phyloP scores from a whole-genome alignment of 176 grass and related monocot species.

The Poa pratensis region DNA sequence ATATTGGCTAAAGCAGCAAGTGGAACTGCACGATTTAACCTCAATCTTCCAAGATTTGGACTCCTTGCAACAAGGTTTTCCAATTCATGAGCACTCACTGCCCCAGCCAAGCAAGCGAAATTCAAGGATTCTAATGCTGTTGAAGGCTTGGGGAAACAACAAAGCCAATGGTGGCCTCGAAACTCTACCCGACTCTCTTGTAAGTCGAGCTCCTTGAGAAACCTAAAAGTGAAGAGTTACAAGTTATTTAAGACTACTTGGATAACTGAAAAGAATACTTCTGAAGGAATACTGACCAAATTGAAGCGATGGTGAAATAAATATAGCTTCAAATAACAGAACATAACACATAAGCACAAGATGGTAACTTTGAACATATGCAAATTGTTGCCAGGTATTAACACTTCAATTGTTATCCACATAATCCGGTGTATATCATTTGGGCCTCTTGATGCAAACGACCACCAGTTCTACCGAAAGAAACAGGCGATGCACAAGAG shows the following conservation, averaged over 20 bases:
- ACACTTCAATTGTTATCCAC: background rate
- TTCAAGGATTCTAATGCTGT: constrained; percentile 75
- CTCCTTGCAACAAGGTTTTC: constrained; percentile 70
- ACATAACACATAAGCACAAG: background rate
- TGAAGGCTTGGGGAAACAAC: constrained; percentile 66
- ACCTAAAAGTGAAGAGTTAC: constrained; percentile 43
- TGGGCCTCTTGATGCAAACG: background rate
- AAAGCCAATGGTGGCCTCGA: constrained; percentile 55
- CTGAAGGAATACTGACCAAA: constrained; percentile 25
- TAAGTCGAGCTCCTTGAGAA: constrained; percentile 75
- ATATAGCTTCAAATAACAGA: background rate
- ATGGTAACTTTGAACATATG: constrained; percentile 7
- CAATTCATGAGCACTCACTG: constrained; percentile 55
- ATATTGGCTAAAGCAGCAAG: constrained; percentile 65
- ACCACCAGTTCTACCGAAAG: constrained; percentile 7
- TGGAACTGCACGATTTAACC: constrained; percentile 64
- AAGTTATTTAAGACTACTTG: constrained; percentile 27
- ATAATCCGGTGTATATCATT: background rate
- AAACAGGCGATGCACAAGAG: background rate
- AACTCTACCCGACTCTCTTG: constrained; percentile 68
- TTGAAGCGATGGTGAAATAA: background rate
- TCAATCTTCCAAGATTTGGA: constrained; percentile 69
- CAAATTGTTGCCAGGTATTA: constrained; percentile 9
- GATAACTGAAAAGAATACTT: constrained; percentile 17
- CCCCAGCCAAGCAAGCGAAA: constrained; percentile 75